Evolutionary conservation across 352 stramenopile species (phyloP), one percentile per base, ranked within the genome.

Genomic region (Phytophthora citrophthora): DNA sequence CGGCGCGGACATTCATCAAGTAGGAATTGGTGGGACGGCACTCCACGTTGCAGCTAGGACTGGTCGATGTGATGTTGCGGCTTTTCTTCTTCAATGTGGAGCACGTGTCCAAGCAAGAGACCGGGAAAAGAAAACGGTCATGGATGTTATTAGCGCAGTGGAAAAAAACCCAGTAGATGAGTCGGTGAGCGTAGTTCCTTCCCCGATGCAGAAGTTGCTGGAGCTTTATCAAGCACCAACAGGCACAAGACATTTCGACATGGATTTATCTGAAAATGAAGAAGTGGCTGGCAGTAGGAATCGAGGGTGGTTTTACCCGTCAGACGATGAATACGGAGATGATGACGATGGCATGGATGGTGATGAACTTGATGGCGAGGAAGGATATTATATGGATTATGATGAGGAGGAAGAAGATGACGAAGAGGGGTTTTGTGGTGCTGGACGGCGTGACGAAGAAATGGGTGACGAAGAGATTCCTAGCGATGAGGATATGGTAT

Each of bases 61-160:
- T 16, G 79, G 82, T 8, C 81, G 87, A n/a, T 95, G 87, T 69
- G 78, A 94, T 55, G 54, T 94, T 0, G 77, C 89, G 26, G 83
- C 82, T 4, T 90, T 94, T 61, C 57, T 95, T 2, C 52, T 95
- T 34, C 77, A 94, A 54, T 93, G 85, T 62, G 87, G 87, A 29
- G 83, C 87, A 5, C 86, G 79, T 54, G 63, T 89, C 4, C 58
- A 71, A 57, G 70, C 76, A 29, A 77, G 66, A 44, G 76, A 94
- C 55, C 74, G 76, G 13, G 45, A 77, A 26, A 86, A 80, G 4
- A 80, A 76, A 51, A 81, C 59, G 2, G 83, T 92, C 5, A 45
- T 89, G 44, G 69, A 90, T 46, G 53, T 68, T 2, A 26, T 90
- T 2, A 69, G 75, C 4, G 47, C 38, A 15, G 15, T 32, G 12